Conservation (phyloP, 2,329 filamentous ascomycete genomes). For the Aureobasidium melanogenum region DNA sequence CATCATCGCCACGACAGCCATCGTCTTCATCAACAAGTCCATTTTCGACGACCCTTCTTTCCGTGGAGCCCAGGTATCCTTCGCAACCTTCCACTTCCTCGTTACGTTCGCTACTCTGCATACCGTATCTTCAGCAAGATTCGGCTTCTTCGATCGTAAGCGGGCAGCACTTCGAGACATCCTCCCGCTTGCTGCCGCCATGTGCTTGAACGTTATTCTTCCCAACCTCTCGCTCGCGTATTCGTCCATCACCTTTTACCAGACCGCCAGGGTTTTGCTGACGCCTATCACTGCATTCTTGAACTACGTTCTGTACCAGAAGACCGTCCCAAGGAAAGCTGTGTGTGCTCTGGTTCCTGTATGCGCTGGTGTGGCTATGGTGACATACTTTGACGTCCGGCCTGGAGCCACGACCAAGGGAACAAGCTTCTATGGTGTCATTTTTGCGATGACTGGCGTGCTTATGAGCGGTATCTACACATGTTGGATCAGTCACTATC, state of each 20-base stretch:
- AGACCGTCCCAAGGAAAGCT: constrained; percentile 47
- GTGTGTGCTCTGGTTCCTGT: constrained; percentile 49
- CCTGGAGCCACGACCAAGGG: constrained; percentile 37
- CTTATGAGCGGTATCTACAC: constrained; percentile 60
- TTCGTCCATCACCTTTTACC: constrained; percentile 61
- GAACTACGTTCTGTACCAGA: constrained; percentile 54
- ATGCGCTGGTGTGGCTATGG: constrained; percentile 55
- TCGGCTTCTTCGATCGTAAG: constrained; percentile 52
- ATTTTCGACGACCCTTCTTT: constrained; percentile 14
- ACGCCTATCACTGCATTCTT: constrained; percentile 57
- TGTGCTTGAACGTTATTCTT: constrained; percentile 61
- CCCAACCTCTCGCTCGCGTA: constrained; percentile 60
- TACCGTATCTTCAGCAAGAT: constrained; percentile 48
- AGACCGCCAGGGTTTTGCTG: constrained; percentile 58
- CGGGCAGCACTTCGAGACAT: constrained; percentile 48
- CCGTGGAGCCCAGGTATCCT: constrained; percentile 34
- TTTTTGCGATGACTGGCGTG: constrained; percentile 56
- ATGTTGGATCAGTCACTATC: constrained; percentile 58
- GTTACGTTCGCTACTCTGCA: constrained; percentile 57
- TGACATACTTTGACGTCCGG: constrained; percentile 59
- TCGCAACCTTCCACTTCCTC: constrained; percentile 61
- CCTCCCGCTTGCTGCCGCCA: constrained; percentile 55
- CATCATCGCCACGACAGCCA: constrained; percentile 13
- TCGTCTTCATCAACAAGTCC: constrained; percentile 15
- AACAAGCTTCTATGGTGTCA: constrained; percentile 50